These are phyloP conservation scores for Zasmidium cellare DNA, from an alignment of 2,329 filamentous ascomycete genomes.

Conservation along the genomic window DNA sequence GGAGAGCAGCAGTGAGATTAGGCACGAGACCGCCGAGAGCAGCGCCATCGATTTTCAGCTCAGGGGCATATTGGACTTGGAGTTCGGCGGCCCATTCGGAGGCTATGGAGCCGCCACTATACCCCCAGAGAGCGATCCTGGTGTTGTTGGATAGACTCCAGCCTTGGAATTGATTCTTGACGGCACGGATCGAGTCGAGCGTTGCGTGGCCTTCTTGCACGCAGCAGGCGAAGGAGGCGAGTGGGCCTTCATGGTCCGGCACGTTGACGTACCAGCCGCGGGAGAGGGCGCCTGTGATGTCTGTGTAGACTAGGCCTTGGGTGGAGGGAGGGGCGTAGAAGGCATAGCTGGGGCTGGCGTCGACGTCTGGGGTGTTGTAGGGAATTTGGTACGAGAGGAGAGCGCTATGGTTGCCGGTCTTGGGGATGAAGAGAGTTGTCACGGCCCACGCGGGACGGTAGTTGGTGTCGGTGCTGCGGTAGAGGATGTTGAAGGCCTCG, in stretches of 20 bases:
- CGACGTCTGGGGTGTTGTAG: conserved; percentile 38
- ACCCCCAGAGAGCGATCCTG: conserved; percentile 44
- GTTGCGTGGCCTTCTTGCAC: conserved; percentile 27
- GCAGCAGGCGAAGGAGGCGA: conserved; percentile 28
- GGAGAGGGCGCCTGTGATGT: conserved; percentile 20
- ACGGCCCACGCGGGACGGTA: conserved; percentile 23
- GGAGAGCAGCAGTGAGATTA: conserved; percentile 27
- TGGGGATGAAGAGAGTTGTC: conserved; percentile 25
- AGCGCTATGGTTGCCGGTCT: background rate
- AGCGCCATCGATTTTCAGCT: conserved; percentile 27
- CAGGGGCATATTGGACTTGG: conserved; percentile 29
- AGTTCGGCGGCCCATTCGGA: conserved; percentile 43
- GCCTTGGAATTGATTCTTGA: conserved; percentile 15
- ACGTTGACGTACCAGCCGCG: conserved; percentile 26
- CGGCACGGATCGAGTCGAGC: conserved; percentile 31
- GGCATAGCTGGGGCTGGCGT: conserved; percentile 40
- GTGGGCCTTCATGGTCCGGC: conserved; percentile 30
- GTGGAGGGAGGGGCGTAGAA: conserved; percentile 23
- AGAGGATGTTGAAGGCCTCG: conserved; percentile 26
- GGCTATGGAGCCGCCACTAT: conserved; percentile 55
- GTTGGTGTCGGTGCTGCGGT: conserved; percentile 22
- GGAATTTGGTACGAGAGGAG: conserved; percentile 27
- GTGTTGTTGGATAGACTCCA: conserved; percentile 36
- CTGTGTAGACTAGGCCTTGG: conserved; percentile 1
- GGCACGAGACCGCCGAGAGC: conserved; percentile 35